Base-by-base conservation (phyloP, 768 basidiomycete genomes). In the Termitomyces sp. region DNA sequence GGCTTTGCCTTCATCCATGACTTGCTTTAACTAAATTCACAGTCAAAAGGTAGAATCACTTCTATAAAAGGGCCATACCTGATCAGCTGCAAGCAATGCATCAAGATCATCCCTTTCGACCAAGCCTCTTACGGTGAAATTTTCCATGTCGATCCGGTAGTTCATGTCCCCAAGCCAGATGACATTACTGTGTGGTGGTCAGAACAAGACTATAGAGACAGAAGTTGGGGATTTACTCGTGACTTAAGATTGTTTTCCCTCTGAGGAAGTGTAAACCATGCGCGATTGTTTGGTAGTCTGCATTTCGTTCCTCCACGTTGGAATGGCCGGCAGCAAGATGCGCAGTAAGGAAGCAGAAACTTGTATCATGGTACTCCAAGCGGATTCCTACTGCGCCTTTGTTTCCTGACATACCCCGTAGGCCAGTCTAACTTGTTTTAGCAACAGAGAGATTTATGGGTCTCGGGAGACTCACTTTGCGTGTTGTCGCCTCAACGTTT, bases 361-460 rank as follows among this genome's bases (percentile, higher is more conserved):
- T 89, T 9, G 95, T 91, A 65, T 95, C 94, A 60, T 90, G 80
- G 63, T 91, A 92, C 27, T 98, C 91, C 48, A 99, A 75, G 12
- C 97, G 87, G 59, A 99, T 92, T 6, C 88, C 94, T 12, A 96
- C 91, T 1, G 94, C 97, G 18, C 97, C 97, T 73, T 99, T 96
- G 74, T 96, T 96, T 27, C 94, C 97, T 0, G 94, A 94, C 84
- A 98, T 94, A 12, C 97, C 97, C 32, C 88, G 81, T 39, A 91
- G 75, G 38, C 89, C 90, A n/a, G 91, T 92, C 90, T 92, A 13
- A 47, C 45, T 10, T 32, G 1, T 20, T 25, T 7, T n/a, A 44
- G 15, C 9, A 44, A 11, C 9, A 32, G 23, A 23, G 20, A 20
- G 5, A 31, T 42, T 22, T 2, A 7, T 18, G 10, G 18, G 36